Evolutionary conservation across 768 basidiomycete species (phyloP).

Genomic region (Pluteus cervinus): DNA sequence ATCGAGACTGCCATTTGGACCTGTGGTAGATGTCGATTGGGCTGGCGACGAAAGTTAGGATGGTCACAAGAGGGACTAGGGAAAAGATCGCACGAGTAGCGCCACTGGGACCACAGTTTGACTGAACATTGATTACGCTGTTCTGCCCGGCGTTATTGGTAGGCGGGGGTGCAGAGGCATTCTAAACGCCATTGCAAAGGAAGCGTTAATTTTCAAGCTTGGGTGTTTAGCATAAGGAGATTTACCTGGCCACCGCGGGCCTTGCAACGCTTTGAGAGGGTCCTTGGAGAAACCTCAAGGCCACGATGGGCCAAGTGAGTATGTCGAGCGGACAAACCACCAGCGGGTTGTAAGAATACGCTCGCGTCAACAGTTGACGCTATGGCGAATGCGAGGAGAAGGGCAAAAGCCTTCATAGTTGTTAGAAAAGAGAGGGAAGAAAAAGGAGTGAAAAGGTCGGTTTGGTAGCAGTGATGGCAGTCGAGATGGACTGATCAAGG

Average conservation of each 20-base stretch:
- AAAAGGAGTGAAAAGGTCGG: conserved; percentile 31
- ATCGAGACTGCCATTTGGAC: conserved; percentile 67
- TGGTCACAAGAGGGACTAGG: neutral
- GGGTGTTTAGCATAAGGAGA: neutral
- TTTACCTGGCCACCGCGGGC: neutral
- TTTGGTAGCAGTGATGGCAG: conserved; percentile 33
- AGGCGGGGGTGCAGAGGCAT: conserved; percentile 6
- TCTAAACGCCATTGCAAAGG: neutral
- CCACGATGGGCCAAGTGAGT: conserved; percentile 27
- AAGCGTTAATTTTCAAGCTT: neutral
- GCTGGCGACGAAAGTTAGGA: conserved; percentile 24
- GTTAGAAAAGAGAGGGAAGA: conserved; percentile 26
- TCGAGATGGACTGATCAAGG: conserved; percentile 14
- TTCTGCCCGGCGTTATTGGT: conserved; percentile 8
- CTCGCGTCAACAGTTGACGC: too few species aligned
- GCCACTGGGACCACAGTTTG: conserved; percentile 41
- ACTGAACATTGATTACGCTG: conserved; percentile 30
- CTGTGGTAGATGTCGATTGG: conserved; percentile 39
- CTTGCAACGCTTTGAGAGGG: conserved; percentile 14
- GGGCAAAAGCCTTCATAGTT: too few species aligned
- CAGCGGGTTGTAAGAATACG: conserved; percentile 20
- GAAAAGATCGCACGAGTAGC: conserved; percentile 36
- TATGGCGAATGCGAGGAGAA: too few species aligned
- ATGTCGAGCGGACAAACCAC: conserved; percentile 27
- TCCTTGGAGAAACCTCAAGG: conserved; percentile 6